Percentiles rank a stretch among this genome's conserved stretches.
Evolutionary conservation across 768 basidiomycete species (phyloP).

Genomic region (Psilocybe sp.): DNA sequence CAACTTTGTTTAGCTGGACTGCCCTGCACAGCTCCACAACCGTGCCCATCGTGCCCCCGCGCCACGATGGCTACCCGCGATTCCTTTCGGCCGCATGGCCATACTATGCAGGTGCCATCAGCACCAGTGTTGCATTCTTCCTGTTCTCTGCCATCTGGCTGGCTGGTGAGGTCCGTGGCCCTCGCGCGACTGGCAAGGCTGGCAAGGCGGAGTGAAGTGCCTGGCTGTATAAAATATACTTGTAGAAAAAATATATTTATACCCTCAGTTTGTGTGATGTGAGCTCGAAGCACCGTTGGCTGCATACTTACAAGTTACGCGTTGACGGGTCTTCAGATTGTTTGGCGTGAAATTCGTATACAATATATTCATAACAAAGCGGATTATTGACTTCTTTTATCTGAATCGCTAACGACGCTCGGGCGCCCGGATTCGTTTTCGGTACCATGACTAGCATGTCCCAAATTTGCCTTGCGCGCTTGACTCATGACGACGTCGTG

Average conservation of each 20-base stretch:
- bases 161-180: constrained; percentile 72
- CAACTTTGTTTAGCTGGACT: constrained; percentile 57
- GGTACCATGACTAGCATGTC: no score
- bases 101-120: constrained; percentile 89
- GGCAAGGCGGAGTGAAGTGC: constrained; percentile 41
- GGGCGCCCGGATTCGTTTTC: no score
- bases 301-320: no score
- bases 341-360: no score
- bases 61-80: constrained; percentile 93
- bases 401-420: no score
- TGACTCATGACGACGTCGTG: constrained; percentile 29
- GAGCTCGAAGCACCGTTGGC: no score
- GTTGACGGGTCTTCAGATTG: no score
- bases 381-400: no score
- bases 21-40: constrained; percentile 70
- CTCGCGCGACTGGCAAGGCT: constrained; percentile 37
- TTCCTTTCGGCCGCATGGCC: constrained; percentile 97
- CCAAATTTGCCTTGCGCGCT: neutral
- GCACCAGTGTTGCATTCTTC: constrained; percentile 82
- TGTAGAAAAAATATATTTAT: constrained; percentile 9
- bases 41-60: constrained; percentile 86
- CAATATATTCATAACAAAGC: no score
- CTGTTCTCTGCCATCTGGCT: constrained; percentile 88
- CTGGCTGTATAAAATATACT: constrained; percentile 10
- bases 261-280: neutral